Percentiles rank a stretch among this genome's conserved stretches.
phyloP scores from a whole-genome alignment of 202 grass and related monocot species.

The Dendrocalamus latiflorus region DNA sequence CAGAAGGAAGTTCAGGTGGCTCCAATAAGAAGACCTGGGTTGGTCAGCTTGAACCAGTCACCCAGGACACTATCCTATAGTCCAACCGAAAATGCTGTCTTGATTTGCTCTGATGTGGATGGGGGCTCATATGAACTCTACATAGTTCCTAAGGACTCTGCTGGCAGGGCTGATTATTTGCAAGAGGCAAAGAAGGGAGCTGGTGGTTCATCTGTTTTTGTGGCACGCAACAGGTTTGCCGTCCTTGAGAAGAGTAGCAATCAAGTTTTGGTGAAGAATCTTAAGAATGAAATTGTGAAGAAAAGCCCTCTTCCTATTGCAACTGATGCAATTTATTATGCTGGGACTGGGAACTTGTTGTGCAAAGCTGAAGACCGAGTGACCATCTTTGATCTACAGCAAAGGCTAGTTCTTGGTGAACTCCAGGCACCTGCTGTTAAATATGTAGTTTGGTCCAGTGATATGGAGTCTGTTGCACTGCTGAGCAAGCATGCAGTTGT shows the following conservation, averaged over 20 bases:
- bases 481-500: slow-evolving; percentile 94
- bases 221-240: slow-evolving; percentile 92
- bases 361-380: slow-evolving; percentile 93
- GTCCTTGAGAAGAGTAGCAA: slow-evolving; percentile 96
- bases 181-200: slow-evolving; percentile 90
- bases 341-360: slow-evolving; percentile 86
- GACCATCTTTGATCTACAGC: slow-evolving; percentile 93
- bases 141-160: slow-evolving; percentile 72
- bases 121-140: slow-evolving; percentile 94
- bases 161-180: slow-evolving; percentile 68
- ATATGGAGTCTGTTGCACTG: slow-evolving; percentile 94
- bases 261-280: slow-evolving; percentile 91
- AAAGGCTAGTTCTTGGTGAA: slow-evolving; percentile 84
- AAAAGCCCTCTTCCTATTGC: too few relatives aligned
- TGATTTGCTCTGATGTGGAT: slow-evolving; percentile 87
- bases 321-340: slow-evolving; percentile 92
- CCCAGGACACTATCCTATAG: slow-evolving; percentile 77
- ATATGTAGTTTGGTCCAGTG: slow-evolving; percentile 86
- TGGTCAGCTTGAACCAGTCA: slow-evolving; percentile 80
- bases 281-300: slow-evolving; percentile 92
- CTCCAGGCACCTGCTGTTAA: slow-evolving; percentile 82
- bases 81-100: slow-evolving; percentile 94
- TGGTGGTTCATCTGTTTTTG: slow-evolving; percentile 83
- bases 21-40: slow-evolving; percentile 91
- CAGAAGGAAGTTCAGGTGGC: slow-evolving; percentile 86